Evolutionary conservation across 2,329 filamentous ascomycete species (phyloP), one percentile per base, ranked within the genome.

Genomic region (Fusarium lateritium): DNA sequence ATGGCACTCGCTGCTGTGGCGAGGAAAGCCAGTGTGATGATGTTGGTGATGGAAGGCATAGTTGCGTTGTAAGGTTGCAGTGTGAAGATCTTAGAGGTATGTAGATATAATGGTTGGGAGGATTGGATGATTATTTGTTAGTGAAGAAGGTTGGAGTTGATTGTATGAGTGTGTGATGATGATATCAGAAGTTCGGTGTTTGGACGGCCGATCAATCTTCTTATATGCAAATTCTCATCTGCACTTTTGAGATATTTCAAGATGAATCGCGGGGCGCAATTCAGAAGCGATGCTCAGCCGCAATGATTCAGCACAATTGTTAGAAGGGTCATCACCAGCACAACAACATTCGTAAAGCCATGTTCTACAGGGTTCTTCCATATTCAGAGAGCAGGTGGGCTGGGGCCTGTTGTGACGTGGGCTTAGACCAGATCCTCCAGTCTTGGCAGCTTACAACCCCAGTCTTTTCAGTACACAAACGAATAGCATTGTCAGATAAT

Each of bases 21-120:
- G 45, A 67, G 38, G 54, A 33, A 67, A 2, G 54, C 28, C 38
- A 67, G 7, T 3, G 51, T 52, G 40, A 64, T 26, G 9, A 56
- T 52, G 33, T 33, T 59, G 19, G 36, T 21, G 39, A 68, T 28
- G n/a, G 38, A 67, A 59, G 58, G 63, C 65, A 68, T 68, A 47
- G 10, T 60, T 50, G 28, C 22, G 19, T n/a, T 39, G 13, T 21
- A 21, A 11, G 7, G 3, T 49, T 26, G 19, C 10, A 31, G 7
- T 1, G 9, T 11, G 10, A 3, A 31, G 28, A 31, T 31, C 10
- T 11, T 31, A 31, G 28, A 31, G 10, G 13, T 31, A 31, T 31
- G 10, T 28, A 7, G 19, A 19, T 22, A 4, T 28, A 13, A 17
- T 21, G 8, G n/a, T 33, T 6, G 5, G 5, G 3, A 38, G 7